These are phyloP conservation scores for Austroboletus festivus DNA, from an alignment of 768 basidiomycete species.

Conservation along the genomic window DNA sequence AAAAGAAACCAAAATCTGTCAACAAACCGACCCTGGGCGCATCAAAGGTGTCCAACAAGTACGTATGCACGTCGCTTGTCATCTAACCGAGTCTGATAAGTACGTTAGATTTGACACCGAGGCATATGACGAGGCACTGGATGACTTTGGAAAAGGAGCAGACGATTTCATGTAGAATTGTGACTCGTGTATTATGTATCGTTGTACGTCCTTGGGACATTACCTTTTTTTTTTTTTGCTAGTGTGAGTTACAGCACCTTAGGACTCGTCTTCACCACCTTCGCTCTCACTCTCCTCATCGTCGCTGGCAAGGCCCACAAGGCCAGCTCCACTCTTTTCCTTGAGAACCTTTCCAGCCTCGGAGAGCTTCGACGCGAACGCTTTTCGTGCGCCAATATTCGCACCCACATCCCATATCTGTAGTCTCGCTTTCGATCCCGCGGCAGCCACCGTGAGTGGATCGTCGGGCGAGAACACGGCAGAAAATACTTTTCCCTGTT, in stretches of 20 bases:
- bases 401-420: conserved; percentile 95
- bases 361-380: conserved; percentile 74
- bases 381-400: conserved; percentile 78
- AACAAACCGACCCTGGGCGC: conserved; percentile 76
- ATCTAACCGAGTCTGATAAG: conserved; percentile 11
- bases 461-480: conserved; percentile 91
- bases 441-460: conserved; percentile 89
- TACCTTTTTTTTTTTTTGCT: conserved; percentile 1
- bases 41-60: conserved; percentile 65
- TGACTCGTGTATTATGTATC: conserved; percentile 11
- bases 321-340: conserved; percentile 63
- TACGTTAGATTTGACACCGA: conserved; percentile 66
- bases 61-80: conserved; percentile 20
- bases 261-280: conserved; percentile 34
- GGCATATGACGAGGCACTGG: conserved; percentile 84
- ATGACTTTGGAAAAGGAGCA: conserved; percentile 73
- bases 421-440: conserved; percentile 88
- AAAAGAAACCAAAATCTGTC: conserved; percentile 78
- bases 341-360: conserved; percentile 66
- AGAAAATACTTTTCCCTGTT: conserved; percentile 94
- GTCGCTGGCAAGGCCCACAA: conserved; percentile 67
- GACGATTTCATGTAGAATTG: conserved; percentile 88
- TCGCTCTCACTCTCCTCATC: conserved; percentile 64
- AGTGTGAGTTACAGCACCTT: not conserved
- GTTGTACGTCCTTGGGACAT: conserved; percentile 12